Evolutionary conservation across 345 rosid genomes (phyloP).

Genomic region (Eucalyptus dawsonii): DNA sequence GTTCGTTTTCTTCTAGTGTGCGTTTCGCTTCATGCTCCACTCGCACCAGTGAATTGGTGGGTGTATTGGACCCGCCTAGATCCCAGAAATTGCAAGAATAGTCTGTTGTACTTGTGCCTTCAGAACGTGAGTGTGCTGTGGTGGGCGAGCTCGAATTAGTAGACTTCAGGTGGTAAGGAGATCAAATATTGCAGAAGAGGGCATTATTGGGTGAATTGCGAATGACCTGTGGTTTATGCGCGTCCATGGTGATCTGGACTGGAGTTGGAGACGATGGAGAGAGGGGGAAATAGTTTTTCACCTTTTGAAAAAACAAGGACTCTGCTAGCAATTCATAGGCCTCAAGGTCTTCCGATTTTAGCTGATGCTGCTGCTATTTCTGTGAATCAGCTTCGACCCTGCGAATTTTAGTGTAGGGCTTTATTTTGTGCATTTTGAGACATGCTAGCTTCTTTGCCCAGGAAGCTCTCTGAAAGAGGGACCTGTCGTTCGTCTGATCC

Average conservation of each 20-base stretch:
- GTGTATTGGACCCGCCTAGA: neutral
- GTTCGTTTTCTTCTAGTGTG: neutral
- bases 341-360: neutral
- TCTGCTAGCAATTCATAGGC: neutral
- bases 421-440: neutral
- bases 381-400: neutral
- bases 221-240: neutral
- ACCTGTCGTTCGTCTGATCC: neutral
- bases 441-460: neutral
- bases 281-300: neutral
- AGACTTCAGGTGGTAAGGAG: neutral
- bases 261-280: neutral
- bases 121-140: neutral
- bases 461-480: neutral
- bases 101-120: neutral
- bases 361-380: neutral
- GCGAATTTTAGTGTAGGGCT: neutral
- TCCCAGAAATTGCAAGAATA: neutral
- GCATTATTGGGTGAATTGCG: neutral
- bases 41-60: neutral
- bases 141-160: neutral
- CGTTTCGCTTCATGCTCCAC: neutral
- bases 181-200: neutral
- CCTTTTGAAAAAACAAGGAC: neutral
- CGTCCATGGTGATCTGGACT: neutral